These are phyloP conservation scores for Geosmithia putterillii DNA, from an alignment of 2,329 filamentous ascomycete genomes.

Conservation along the genomic window DNA sequence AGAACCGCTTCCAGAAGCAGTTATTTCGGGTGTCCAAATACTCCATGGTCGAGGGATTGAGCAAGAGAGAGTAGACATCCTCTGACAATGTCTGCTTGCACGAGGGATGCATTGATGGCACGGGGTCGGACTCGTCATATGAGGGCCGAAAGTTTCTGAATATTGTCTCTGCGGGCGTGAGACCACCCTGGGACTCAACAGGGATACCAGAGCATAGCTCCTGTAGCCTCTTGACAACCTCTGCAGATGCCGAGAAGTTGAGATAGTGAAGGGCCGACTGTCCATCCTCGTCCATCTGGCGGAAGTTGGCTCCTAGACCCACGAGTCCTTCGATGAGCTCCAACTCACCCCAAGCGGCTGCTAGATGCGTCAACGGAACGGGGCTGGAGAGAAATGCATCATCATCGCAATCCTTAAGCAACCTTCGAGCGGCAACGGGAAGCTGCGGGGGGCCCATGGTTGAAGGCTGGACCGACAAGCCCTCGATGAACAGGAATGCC, in stretches of 20 bases:
- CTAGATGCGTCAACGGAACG: slow-evolving; percentile 1
- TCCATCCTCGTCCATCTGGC: not conserved
- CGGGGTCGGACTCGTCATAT: not conserved
- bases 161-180: slow-evolving; percentile 3
- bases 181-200: not conserved
- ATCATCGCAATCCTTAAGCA: not conserved
- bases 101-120: slow-evolving; percentile 1
- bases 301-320: slow-evolving; percentile 2
- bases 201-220: slow-evolving; percentile 1
- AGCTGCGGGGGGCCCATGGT: not conserved
- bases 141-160: slow-evolving; percentile 2
- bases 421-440: not conserved
- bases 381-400: not conserved
- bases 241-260: slow-evolving; percentile 2
- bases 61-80: not conserved
- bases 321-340: slow-evolving; percentile 2
- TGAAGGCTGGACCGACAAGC: not conserved
- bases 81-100: not conserved
- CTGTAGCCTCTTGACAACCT: slow-evolving; percentile 1
- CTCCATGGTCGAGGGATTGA: not conserved
- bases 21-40: not conserved
- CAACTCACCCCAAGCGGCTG: slow-evolving; percentile 3
- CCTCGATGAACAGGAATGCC: slow-evolving; percentile 9
- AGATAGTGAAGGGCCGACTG: slow-evolving; percentile 3
- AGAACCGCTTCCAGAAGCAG: slow-evolving; percentile 4